Conservation (phyloP, 2,329 filamentous ascomycete genomes). For the Diaporthe vexans region DNA sequence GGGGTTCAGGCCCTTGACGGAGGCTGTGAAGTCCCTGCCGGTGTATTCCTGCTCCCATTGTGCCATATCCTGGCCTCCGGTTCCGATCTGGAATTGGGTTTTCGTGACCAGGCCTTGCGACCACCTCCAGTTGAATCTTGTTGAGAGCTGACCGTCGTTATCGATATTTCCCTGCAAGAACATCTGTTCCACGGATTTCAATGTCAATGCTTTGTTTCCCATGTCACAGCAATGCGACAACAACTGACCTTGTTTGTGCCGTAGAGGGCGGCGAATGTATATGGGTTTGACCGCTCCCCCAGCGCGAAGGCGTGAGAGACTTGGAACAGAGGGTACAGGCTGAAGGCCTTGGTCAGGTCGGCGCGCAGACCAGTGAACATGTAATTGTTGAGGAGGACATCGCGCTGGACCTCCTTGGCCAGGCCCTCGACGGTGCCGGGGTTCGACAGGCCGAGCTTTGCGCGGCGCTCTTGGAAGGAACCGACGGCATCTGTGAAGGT, state of each 20-base stretch:
- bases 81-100: constrained; percentile 86
- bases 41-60: constrained; percentile 97
- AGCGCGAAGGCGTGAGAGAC: constrained; percentile 97
- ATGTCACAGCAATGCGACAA: constrained; percentile 38
- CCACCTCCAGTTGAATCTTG: constrained; percentile 96
- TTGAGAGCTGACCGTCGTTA: constrained; percentile 88
- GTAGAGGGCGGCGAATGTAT: constrained; percentile 94
- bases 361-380: constrained; percentile 97
- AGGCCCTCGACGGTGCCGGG: constrained; percentile 91
- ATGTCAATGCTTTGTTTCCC: constrained; percentile 10
- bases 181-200: constrained; percentile 67
- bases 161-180: constrained; percentile 97
- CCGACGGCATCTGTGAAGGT: constrained; percentile 83
- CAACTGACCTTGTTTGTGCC: constrained; percentile 87
- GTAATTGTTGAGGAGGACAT: constrained; percentile 95
- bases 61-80: constrained; percentile 85
- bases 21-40: constrained; percentile 92
- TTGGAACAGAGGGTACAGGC: constrained; percentile 93
- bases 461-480: constrained; percentile 87
- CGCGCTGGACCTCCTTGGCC: constrained; percentile 92
- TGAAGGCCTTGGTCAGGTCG: constrained; percentile 97
- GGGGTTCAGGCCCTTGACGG: constrained; percentile 95
- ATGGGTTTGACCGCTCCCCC: constrained; percentile 93
- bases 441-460: constrained; percentile 89
- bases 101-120: constrained; percentile 85